phyloP scores from a whole-genome alignment of 2,329 filamentous ascomycete species.

The Massarina eburnea region DNA sequence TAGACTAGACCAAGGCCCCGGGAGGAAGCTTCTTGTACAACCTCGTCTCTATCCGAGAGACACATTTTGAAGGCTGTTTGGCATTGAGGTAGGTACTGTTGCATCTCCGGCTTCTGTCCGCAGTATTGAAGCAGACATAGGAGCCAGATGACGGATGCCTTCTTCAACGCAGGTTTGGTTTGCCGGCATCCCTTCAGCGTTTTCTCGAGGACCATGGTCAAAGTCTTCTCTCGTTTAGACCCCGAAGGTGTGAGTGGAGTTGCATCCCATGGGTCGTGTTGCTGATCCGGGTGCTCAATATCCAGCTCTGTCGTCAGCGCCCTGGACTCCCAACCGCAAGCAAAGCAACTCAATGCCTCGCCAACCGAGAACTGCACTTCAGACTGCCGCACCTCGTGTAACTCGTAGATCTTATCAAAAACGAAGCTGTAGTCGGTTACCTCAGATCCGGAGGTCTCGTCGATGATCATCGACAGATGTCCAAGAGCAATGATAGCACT shows the following conservation, averaged over 20 bases:
- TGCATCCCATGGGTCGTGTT: conserved; percentile 33
- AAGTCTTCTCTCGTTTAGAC: conserved; percentile 46
- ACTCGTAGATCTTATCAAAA: conserved; percentile 67
- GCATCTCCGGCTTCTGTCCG: conserved; percentile 74
- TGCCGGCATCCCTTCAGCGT: conserved; percentile 76
- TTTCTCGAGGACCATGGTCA: conserved; percentile 64
- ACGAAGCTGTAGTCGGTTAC: conserved; percentile 54
- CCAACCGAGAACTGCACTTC: conserved; percentile 91
- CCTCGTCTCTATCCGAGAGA: conserved; percentile 83
- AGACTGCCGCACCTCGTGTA: conserved; percentile 82
- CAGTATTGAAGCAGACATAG: conserved; percentile 90
- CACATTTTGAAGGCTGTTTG: conserved; percentile 88
- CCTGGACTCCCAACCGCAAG: conserved; percentile 81
- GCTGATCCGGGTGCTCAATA: conserved; percentile 59
- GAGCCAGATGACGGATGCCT: conserved; percentile 93
- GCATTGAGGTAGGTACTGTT: conserved; percentile 72
- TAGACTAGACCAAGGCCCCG: conserved; percentile 90
- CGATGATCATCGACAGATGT: conserved; percentile 66
- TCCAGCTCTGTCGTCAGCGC: conserved; percentile 75
- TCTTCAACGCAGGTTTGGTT: conserved; percentile 85
- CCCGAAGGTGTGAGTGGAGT: conserved; percentile 32
- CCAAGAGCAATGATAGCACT: conserved; percentile 80
- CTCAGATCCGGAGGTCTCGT: conserved; percentile 41
- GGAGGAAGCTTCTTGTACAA: conserved; percentile 94
- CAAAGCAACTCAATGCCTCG: conserved; percentile 78